Percentiles rank a stretch among this genome's conserved stretches.
These are phyloP conservation scores for Infundibulicybe gibba DNA, from an alignment of 768 basidiomycete genomes.

Conservation along the genomic window DNA sequence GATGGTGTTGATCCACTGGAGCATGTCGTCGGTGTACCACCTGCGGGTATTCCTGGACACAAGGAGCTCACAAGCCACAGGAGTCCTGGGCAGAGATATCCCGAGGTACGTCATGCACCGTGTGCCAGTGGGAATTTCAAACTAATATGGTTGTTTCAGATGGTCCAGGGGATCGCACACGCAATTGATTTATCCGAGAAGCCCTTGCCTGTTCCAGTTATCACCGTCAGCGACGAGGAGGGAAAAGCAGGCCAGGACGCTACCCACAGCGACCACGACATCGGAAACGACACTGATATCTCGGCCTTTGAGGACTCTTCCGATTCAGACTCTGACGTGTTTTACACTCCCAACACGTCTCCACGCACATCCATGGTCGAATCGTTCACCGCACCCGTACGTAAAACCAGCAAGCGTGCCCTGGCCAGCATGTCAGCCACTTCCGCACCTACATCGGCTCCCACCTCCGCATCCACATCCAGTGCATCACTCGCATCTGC, in stretches of 20 bases:
- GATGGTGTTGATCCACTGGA: constrained; percentile 11
- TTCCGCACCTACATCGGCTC: constrained; percentile 15
- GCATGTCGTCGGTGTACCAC: constrained; percentile 6
- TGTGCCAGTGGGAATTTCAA: too few relatives aligned
- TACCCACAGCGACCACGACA: constrained; percentile 9
- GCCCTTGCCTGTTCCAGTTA: not conserved
- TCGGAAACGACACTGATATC: constrained; percentile 18
- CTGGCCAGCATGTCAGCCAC: constrained; percentile 3
- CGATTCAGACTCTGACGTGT: constrained; percentile 44
- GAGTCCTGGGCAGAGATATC: constrained; percentile 4
- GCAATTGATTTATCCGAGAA: constrained; percentile 3
- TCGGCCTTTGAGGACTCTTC: not conserved
- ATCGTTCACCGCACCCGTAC: constrained; percentile 23
- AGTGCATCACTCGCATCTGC: not conserved
- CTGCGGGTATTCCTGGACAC: not conserved
- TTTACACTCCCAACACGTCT: constrained; percentile 60
- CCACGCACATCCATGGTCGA: constrained; percentile 45
- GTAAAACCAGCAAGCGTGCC: too few relatives aligned
- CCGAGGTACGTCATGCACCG: not conserved
- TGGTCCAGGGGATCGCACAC: too few relatives aligned
- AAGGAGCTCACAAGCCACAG: constrained; percentile 1
- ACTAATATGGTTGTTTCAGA: too few relatives aligned
- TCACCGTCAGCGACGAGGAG: constrained; percentile 6
- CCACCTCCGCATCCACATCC: not conserved
- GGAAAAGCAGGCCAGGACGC: not conserved